Evolutionary conservation across 2,329 filamentous ascomycete species (phyloP).

Genomic region (Fusarium sp.): DNA sequence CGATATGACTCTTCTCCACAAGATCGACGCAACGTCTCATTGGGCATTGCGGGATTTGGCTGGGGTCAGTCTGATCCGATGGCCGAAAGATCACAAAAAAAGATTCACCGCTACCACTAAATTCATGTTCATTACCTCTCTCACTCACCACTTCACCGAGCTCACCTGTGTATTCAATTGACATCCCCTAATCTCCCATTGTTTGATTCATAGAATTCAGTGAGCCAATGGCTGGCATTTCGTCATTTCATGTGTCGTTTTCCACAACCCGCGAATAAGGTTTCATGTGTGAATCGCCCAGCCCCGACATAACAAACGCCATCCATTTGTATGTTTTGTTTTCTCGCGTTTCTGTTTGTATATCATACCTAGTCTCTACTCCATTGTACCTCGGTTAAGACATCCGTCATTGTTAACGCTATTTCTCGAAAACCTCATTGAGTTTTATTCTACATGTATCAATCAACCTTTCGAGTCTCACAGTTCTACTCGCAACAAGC

Average conservation of each 20-base stretch:
- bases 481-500: not conserved
- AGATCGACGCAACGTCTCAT: constrained; percentile 17
- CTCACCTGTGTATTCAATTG: constrained; percentile 18
- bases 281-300: constrained; percentile 34
- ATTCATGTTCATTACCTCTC: constrained; percentile 6
- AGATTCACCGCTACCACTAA: constrained; percentile 36
- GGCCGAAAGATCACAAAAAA: not conserved
- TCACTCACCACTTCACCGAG: constrained; percentile 6
- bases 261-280: constrained; percentile 17
- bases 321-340: constrained; percentile 23
- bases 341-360: constrained; percentile 5
- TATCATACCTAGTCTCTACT: not conserved
- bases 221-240: constrained; percentile 28
- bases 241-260: constrained; percentile 8
- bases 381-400: constrained; percentile 7
- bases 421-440: not conserved
- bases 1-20: constrained; percentile 32
- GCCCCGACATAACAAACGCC: constrained; percentile 21
- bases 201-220: constrained; percentile 11
- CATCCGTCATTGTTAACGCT: not conserved
- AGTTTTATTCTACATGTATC: not conserved
- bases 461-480: constrained; percentile 1
- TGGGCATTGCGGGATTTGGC: constrained; percentile 21
- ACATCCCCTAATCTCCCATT: not conserved
- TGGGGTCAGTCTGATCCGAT: constrained; percentile 20